These are phyloP conservation scores for Pittosporum tobira DNA, from an alignment of 129 eudicot genomes.

Conservation along the genomic window DNA sequence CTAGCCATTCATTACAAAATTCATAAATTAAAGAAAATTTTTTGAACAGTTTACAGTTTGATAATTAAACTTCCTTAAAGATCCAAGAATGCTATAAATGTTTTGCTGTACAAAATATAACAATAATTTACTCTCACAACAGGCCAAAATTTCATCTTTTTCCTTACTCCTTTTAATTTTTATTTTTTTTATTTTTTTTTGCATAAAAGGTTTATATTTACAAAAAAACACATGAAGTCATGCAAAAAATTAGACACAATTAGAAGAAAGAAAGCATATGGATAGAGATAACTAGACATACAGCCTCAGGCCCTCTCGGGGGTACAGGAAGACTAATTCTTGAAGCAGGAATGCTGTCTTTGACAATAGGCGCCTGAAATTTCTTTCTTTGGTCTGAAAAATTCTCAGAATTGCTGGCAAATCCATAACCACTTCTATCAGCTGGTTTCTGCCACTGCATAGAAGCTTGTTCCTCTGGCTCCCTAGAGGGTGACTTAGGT, in stretches of 20 bases:
- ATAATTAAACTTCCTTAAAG: not conserved
- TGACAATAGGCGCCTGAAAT: slow-evolving; percentile 31
- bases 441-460: slow-evolving; percentile 39
- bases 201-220: too few relatives aligned
- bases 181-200: too few relatives aligned
- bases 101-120: not conserved
- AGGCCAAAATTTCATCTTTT: too few relatives aligned
- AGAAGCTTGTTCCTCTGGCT: slow-evolving; percentile 34
- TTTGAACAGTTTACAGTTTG: too few relatives aligned
- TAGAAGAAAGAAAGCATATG: not conserved
- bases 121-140: not conserved
- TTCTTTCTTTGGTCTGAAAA: slow-evolving; percentile 44
- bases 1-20: not conserved
- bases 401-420: slow-evolving; percentile 30
- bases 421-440: slow-evolving; percentile 40
- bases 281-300: slow-evolving; percentile 29
- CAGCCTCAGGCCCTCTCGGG: slow-evolving; percentile 73
- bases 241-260: not conserved
- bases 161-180: too few relatives aligned
- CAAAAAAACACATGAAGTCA: not conserved
- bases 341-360: slow-evolving; percentile 32
- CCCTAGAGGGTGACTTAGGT: slow-evolving; percentile 50
- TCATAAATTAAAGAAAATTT: too few relatives aligned
- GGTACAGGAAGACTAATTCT: slow-evolving; percentile 67
- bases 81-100: not conserved